Conservation (phyloP, 176 grass and related monocot species). For the Eragrostis curvula region DNA sequence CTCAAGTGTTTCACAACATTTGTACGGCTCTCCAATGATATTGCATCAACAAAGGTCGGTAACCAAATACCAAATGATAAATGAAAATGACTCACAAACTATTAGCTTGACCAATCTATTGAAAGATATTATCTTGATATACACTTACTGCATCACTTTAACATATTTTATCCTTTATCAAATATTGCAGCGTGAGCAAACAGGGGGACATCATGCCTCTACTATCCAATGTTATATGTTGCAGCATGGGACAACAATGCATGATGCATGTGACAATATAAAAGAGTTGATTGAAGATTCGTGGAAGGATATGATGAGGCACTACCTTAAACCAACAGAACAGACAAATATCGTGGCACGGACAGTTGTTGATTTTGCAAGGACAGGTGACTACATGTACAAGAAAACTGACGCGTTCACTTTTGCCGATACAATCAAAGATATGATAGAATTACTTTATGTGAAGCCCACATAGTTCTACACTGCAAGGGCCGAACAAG, state of each 20-base stretch:
- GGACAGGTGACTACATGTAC: conserved; percentile 4
- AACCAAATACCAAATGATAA: too few relatives aligned
- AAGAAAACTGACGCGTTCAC: background rate
- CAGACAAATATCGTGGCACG: background rate
- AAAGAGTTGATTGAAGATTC: conserved; percentile 28
- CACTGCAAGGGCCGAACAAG: too few relatives aligned
- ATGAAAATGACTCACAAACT: too few relatives aligned
- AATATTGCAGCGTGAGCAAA: conserved; percentile 33
- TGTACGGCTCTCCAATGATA: conserved; percentile 32
- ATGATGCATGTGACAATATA: conserved; percentile 13
- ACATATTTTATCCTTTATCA: background rate
- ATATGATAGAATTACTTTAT: background rate
- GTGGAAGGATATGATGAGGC: conserved; percentile 38
- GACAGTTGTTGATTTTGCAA: conserved; percentile 8
- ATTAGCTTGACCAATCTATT: too few relatives aligned
- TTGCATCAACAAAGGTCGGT: conserved; percentile 38
- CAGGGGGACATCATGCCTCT: background rate
- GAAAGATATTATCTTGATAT: too few relatives aligned
- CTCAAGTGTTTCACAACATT: background rate
- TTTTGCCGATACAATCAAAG: conserved; percentile 9
- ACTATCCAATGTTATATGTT: conserved; percentile 41
- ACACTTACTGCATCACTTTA: background rate
- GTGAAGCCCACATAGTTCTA: background rate
- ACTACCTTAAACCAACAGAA: background rate
- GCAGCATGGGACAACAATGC: conserved; percentile 1